phyloP scores from a whole-genome alignment of 345 rosid species.

The Pelargonium nanum region DNA sequence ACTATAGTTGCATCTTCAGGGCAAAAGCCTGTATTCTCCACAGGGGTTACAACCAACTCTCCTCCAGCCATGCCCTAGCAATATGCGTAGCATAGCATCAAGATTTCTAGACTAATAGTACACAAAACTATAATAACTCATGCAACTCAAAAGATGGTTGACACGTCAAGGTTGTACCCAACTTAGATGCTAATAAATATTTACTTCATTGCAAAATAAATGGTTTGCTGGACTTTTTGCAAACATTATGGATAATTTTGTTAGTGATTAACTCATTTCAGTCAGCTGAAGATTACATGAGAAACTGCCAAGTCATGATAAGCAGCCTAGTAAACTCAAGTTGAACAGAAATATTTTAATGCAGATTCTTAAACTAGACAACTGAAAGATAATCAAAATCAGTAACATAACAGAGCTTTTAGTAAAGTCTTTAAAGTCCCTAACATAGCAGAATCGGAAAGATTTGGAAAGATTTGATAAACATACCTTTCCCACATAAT shows the following conservation, averaged over 20 bases:
- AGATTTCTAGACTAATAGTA: too few species aligned
- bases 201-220: too few species aligned
- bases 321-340: neutral
- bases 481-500: slow-evolving; percentile 93
- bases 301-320: neutral
- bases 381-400: neutral
- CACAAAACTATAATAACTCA: neutral
- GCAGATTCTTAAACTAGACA: neutral
- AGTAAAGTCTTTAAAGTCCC: neutral
- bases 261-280: neutral
- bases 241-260: neutral
- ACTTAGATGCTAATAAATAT: too few species aligned
- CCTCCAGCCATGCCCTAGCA: slow-evolving; percentile 97
- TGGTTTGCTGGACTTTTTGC: neutral
- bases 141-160: too few species aligned
- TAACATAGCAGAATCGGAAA: neutral
- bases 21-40: slow-evolving; percentile 60
- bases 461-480: slow-evolving; percentile 3
- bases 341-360: too few species aligned
- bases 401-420: neutral
- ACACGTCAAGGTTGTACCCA: too few species aligned
- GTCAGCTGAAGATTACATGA: neutral
- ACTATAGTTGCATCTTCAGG: slow-evolving; percentile 94
- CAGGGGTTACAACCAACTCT: slow-evolving; percentile 80
- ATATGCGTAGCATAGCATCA: slow-evolving; percentile 14